Base-by-base conservation (phyloP, 345 rosid genomes). In the Acer campestre region DNA sequence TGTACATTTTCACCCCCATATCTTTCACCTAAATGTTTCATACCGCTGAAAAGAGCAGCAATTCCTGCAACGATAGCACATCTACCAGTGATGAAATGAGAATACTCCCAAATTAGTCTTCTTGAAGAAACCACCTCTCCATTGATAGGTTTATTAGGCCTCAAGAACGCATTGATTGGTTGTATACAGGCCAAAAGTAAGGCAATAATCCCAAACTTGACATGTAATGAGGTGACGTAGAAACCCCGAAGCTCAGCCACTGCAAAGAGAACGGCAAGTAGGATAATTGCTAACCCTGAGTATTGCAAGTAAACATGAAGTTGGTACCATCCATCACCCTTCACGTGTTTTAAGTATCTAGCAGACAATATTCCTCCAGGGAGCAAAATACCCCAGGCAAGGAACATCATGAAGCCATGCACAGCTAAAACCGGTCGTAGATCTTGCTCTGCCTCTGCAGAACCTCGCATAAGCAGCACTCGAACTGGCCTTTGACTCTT, bases 341-440 rank as follows among this genome's bases (percentile, higher is more conserved):
- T 93, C 74, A 96, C 91, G 64, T 94, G 98, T 83, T 96, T 93
- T 77, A 96, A 75, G 88, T 92, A 96, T 76, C 98, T 88, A 65
- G 98, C 95, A 0, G 99, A 89, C 82, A 96, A 73, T 80, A 92
- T 87, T 44, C 99, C 98, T 2, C 97, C 93, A 18, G 99, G 98
- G 73, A 96, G 91, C 82, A 96, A 79, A 86, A 96, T 92, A 53
- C 98, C 99, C 98, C 98, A 96, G 68, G 98, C 97, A 16, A 96
- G 99, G 85, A 96, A 96, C 99, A 96, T 94, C 99, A 96, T 94
- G 86, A 94, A 96, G 56, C 99, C 98, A n/a, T 96, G 99, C 56
- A 94, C 98, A 1, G 98, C 97, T 66, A 92, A 83, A 14, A 96
- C 98, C 0, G 98, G 98, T 46, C 89, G 86, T 76, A 96, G 82